Evolutionary conservation across 257 asterid species (phyloP).

Genomic region (Fraxinus pennsylvanica): DNA sequence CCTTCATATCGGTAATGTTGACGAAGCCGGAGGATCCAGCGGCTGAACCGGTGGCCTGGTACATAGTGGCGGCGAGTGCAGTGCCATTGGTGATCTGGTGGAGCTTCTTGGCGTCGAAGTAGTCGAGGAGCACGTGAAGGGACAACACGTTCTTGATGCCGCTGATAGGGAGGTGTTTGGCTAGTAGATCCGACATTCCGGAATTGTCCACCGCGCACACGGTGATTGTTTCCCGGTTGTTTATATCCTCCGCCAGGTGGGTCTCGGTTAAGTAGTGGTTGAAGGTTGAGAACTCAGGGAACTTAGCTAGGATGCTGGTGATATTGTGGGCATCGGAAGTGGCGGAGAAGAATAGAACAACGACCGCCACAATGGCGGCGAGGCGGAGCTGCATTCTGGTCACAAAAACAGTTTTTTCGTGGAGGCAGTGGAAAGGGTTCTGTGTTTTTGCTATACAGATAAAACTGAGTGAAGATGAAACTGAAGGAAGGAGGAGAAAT

Average conservation of each 20-base stretch:
- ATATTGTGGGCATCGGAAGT: slow-evolving; percentile 55
- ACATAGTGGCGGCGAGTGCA: slow-evolving; percentile 68
- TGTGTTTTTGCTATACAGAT: not conserved
- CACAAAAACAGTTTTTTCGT: not conserved
- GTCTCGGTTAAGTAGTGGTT: slow-evolving; percentile 61
- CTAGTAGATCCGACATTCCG: slow-evolving; percentile 63
- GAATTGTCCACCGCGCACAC: slow-evolving; percentile 64
- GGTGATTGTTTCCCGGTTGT: slow-evolving; percentile 61
- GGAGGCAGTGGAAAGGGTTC: not conserved
- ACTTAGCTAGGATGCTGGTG: slow-evolving; percentile 48
- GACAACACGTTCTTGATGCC: slow-evolving; percentile 55
- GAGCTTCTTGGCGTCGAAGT: slow-evolving; percentile 67
- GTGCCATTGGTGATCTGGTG: slow-evolving; percentile 66
- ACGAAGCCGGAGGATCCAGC: slow-evolving; percentile 70
- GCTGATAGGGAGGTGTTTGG: slow-evolving; percentile 43
- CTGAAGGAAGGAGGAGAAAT: not conserved
- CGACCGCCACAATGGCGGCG: slow-evolving; percentile 34
- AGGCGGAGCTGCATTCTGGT: slow-evolving; percentile 54
- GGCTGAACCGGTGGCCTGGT: slow-evolving; percentile 74
- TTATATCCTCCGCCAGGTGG: slow-evolving; percentile 63
- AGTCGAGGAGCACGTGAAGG: slow-evolving; percentile 71
- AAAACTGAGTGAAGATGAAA: not conserved
- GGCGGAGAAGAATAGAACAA: slow-evolving; percentile 34
- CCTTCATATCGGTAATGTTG: slow-evolving; percentile 53
- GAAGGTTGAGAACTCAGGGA: slow-evolving; percentile 58